Evolutionary conservation across 2,329 filamentous ascomycete genomes (phyloP), one percentile per base, ranked within the genome.

Genomic region (Aspergillus phoenicis): DNA sequence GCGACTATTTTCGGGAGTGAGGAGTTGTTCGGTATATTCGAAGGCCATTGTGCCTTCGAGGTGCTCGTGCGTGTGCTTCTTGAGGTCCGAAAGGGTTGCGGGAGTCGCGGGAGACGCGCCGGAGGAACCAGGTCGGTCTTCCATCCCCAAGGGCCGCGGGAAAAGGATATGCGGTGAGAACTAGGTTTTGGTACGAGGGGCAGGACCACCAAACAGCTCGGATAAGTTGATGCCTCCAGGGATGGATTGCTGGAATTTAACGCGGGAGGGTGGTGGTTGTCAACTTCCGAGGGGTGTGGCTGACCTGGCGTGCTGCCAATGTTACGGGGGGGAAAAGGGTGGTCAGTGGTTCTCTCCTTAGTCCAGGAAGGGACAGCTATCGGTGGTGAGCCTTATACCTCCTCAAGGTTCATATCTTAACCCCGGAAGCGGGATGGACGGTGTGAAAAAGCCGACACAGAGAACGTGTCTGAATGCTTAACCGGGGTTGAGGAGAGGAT

Each of bases 1-100:
- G 57, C 73, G 75, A 62, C 77, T 79, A 43, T 77, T 77, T 58
- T 78, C 77, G 57, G 77, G 77, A 2, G 77, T 79, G 17, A 79
- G 70, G n/a, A 78, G 70, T 62, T 78, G 74, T 66, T 75, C 75
- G 17, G 75, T 70, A 17, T 75, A 70, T 52, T 77, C 74, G 39
- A 76, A 68, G 52, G 64, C 70, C 66, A 72, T 75, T 57, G 67
- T 65, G 57, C 73, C 71, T 54, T 74, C 70, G 58, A 64, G 56
- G 59, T 62, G 68, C 55, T 70, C 69, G 61, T 70, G 69, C 47
- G 63, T 52, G 51, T 70, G 67, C 17, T 66, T 68, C 48, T 66
- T 64, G 62, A 68, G 61, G 65, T 74, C 70, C 28, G 70, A 59
- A 53, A 66, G 62, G 58, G 68, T 65, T 61, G 68, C 67, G 66